phyloP scores from a whole-genome alignment of 768 basidiomycete genomes.

The Lentinula detonsa region DNA sequence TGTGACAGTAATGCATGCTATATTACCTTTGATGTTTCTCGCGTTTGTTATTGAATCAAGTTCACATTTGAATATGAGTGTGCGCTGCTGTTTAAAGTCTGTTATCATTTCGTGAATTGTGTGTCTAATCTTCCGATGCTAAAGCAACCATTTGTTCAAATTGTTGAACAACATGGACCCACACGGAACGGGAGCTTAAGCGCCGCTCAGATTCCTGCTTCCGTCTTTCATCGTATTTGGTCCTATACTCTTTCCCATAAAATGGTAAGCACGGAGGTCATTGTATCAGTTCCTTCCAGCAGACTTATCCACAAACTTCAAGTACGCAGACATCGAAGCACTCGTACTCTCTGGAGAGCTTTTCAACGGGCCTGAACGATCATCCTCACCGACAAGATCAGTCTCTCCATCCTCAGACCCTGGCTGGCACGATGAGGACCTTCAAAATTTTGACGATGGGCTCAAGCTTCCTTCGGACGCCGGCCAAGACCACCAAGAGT shows the following conservation, averaged over 20 bases:
- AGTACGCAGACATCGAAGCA: constrained; percentile 47
- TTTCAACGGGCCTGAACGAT: constrained; percentile 47
- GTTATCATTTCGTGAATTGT: no score
- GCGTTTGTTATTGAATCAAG: no score
- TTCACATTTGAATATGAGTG: no score
- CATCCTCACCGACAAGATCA: constrained; percentile 62
- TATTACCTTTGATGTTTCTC: no score
- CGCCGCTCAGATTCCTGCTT: not conserved
- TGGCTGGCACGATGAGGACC: constrained; percentile 50
- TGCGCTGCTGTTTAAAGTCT: no score
- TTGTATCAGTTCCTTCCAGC: not conserved
- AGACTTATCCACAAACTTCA: no score
- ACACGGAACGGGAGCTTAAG: not conserved
- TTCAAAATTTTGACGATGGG: constrained; percentile 28
- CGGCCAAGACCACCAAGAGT: constrained; percentile 31
- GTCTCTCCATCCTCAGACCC: constrained; percentile 39
- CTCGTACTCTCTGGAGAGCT: constrained; percentile 75
- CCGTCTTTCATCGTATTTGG: not conserved
- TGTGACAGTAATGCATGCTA: no score
- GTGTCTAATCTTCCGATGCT: no score
- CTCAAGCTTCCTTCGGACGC: not conserved
- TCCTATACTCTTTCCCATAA: not conserved
- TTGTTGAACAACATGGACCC: no score
- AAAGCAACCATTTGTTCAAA: no score
- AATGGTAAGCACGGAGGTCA: not conserved